A percentile compares a stretch with the other conserved stretches of the same genome.
phyloP scores from a whole-genome alignment of 306 rosid species.

The Sechiopsis laciniata region DNA sequence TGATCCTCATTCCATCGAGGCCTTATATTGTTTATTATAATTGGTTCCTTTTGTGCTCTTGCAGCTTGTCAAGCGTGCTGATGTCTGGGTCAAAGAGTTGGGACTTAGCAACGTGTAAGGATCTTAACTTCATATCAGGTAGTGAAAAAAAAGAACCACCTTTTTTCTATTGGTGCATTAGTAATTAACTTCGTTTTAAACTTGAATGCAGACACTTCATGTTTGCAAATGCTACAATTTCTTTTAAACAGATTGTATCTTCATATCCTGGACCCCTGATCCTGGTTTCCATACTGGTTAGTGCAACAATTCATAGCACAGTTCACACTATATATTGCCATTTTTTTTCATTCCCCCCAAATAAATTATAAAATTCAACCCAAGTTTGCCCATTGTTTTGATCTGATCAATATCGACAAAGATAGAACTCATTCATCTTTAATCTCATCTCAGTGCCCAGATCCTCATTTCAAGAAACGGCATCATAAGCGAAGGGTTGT shows the following conservation, averaged over 20 bases:
- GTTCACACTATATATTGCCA: background rate
- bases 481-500: slow-evolving; percentile 84
- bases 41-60: slow-evolving; percentile 21
- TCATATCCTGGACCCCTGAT: slow-evolving; percentile 73
- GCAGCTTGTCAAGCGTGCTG: slow-evolving; percentile 84
- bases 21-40: slow-evolving; percentile 18
- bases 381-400: background rate
- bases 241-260: slow-evolving; percentile 62
- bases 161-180: slow-evolving; percentile 15
- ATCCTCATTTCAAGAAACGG: slow-evolving; percentile 84
- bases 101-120: slow-evolving; percentile 65
- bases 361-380: background rate
- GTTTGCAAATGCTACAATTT: slow-evolving; percentile 74
- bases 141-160: slow-evolving; percentile 12
- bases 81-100: slow-evolving; percentile 73
- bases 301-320: slow-evolving; percentile 29
- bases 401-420: background rate
- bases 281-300: slow-evolving; percentile 79
- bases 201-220: slow-evolving; percentile 64
- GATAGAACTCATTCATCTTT: slow-evolving; percentile 19
- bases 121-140: slow-evolving; percentile 27
- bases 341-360: background rate
- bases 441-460: slow-evolving; percentile 76
- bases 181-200: slow-evolving; percentile 17
- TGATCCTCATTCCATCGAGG: slow-evolving; percentile 19